Evolutionary conservation across 495 filamentous ascomycete species (phyloP).

Genomic region (Pseudoneurospora amorphoporcata): DNA sequence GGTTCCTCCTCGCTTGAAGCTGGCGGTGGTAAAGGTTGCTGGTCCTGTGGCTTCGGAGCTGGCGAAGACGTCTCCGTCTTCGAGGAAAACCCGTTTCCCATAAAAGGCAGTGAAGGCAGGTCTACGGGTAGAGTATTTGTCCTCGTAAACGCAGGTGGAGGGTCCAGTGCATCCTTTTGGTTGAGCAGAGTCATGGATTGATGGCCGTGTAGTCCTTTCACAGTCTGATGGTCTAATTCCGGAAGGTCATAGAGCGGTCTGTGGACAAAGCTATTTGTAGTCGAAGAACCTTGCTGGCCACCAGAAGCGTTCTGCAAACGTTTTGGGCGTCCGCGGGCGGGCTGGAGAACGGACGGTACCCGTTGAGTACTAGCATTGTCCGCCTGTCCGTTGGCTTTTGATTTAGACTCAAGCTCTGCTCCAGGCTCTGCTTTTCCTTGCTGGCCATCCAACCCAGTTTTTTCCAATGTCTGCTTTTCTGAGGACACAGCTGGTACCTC

Average conservation of each 20-base stretch:
- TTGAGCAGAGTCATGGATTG: not conserved
- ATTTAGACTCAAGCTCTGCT: not conserved
- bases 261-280: constrained; percentile 8
- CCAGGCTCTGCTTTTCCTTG: constrained; percentile 4
- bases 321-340: constrained; percentile 19
- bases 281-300: constrained; percentile 4
- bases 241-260: constrained; percentile 10
- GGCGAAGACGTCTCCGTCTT: not conserved
- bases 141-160: constrained; percentile 7
- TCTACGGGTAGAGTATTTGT: constrained; percentile 21
- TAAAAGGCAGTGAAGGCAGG: constrained; percentile 19
- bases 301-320: constrained; percentile 4
- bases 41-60: constrained; percentile 1
- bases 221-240: constrained; percentile 10
- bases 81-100: constrained; percentile 7
- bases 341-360: constrained; percentile 27
- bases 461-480: constrained; percentile 3
- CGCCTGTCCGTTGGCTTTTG: not conserved
- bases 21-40: not conserved
- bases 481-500: constrained; percentile 7
- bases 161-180: not conserved
- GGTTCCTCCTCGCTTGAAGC: not conserved
- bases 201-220: constrained; percentile 7
- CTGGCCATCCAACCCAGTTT: not conserved
- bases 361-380: constrained; percentile 5